Conservation (phyloP, 176 grass and related monocot species). For the Aegilops longissima region DNA sequence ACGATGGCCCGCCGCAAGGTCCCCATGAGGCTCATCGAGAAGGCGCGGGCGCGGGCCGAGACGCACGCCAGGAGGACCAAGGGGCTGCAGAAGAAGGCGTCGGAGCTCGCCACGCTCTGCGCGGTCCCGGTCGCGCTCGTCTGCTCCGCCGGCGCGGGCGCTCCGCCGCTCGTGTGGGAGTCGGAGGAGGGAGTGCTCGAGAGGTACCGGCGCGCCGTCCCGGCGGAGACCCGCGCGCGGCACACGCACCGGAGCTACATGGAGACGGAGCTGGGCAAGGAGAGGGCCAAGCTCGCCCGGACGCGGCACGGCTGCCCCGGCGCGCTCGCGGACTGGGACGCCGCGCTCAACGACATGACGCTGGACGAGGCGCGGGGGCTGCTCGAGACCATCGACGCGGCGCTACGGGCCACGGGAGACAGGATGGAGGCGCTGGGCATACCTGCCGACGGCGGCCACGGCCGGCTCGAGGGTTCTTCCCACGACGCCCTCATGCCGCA, state of each 20-base stretch:
- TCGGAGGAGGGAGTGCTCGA: constrained; percentile 24
- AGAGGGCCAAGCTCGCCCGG: constrained; percentile 27
- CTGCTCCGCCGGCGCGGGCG: neutral
- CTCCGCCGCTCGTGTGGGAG: constrained; percentile 17
- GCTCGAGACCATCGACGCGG: constrained; percentile 11
- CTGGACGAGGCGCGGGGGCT: neutral
- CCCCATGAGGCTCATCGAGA: neutral
- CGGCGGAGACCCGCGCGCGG: neutral
- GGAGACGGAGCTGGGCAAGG: neutral
- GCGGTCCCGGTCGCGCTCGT: constrained; percentile 28
- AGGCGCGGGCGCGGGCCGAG: neutral
- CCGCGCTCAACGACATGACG: constrained; percentile 3
- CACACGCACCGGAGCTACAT: constrained; percentile 13
- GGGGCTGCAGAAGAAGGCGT: constrained; percentile 4
- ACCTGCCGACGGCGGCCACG: neutral
- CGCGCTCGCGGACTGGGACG: constrained; percentile 14
- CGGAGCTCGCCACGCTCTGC: constrained; percentile 28
- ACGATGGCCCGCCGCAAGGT: neutral
- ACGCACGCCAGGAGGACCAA: neutral
- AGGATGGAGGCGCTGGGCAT: neutral
- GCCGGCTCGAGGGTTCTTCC: neutral
- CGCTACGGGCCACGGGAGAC: neutral
- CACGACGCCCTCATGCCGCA: neutral
- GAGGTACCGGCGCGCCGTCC: constrained; percentile 18
- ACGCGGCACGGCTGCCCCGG: neutral